phyloP scores from a whole-genome alignment of 768 basidiomycete species.

The Psilocybe cubensis region DNA sequence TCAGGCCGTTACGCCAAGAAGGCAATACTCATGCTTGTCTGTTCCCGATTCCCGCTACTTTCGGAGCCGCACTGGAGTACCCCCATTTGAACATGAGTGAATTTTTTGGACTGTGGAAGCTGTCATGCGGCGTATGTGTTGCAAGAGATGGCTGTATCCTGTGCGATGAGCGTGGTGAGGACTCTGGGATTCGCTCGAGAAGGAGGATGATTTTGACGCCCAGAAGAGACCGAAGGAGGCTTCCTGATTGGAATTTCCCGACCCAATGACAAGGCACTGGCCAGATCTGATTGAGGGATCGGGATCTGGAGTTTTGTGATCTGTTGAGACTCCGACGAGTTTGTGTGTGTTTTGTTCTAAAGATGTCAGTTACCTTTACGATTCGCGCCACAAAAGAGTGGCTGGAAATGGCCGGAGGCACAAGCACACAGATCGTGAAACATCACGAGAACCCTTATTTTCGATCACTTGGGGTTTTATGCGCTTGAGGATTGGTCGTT shows the following conservation, averaged over 20 bases:
- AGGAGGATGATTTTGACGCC: slow-evolving; percentile 17
- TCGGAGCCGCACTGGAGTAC: slow-evolving; percentile 27
- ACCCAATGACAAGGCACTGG: slow-evolving; percentile 12
- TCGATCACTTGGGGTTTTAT: slow-evolving; percentile 38
- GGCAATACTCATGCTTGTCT: slow-evolving; percentile 6
- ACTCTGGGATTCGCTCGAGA: neutral
- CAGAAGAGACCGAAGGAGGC: slow-evolving; percentile 1
- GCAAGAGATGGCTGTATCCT: neutral
- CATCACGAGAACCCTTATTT: slow-evolving; percentile 35
- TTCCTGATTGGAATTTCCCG: slow-evolving; percentile 13
- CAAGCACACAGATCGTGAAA: slow-evolving; percentile 30
- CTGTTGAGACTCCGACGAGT: slow-evolving; percentile 22
- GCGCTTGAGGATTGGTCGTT: slow-evolving; percentile 35
- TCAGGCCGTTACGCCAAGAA: slow-evolving; percentile 12
- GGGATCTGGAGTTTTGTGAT: neutral
- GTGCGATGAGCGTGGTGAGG: neutral
- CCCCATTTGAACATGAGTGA: slow-evolving; percentile 13
- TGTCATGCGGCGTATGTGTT: slow-evolving; percentile 6
- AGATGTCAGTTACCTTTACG: slow-evolving; percentile 13
- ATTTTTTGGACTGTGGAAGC: neutral
- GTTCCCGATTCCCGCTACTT: slow-evolving; percentile 27
- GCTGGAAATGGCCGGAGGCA: slow-evolving; percentile 35
- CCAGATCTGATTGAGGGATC: slow-evolving; percentile 15
- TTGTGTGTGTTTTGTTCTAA: slow-evolving; percentile 24
- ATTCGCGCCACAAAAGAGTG: slow-evolving; percentile 31